A percentile compares a stretch with the other conserved stretches of the same genome.
These are phyloP conservation scores for Mrakia hoshinonis DNA, from an alignment of 768 basidiomycete species.

Conservation along the genomic window DNA sequence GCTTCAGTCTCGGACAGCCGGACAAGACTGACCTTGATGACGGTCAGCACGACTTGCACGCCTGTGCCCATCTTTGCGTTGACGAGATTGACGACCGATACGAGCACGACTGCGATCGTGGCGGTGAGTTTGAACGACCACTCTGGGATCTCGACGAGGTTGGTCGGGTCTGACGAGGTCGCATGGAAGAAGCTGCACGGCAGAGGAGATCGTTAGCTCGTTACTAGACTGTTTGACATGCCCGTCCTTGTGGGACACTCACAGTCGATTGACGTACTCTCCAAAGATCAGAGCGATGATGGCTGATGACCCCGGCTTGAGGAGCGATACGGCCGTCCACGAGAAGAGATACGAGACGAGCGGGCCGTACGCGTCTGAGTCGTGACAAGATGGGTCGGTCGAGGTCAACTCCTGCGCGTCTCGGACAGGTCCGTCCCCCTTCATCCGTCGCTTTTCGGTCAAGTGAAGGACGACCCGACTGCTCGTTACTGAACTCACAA, in stretches of 20 bases:
- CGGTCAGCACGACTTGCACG: conserved; percentile 77
- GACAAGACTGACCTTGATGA: conserved; percentile 56
- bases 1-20: not conserved
- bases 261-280: conserved; percentile 84
- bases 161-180: conserved; percentile 36
- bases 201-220: too few relatives aligned
- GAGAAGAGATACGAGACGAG: conserved; percentile 73
- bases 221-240: too few relatives aligned
- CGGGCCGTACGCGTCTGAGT: conserved; percentile 36
- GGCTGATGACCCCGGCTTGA: conserved; percentile 16
- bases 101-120: conserved; percentile 54
- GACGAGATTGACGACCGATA: conserved; percentile 69
- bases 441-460: not conserved
- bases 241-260: too few relatives aligned
- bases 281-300: conserved; percentile 24
- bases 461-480: not conserved
- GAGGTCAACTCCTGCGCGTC: not conserved
- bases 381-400: not conserved
- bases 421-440: too few relatives aligned
- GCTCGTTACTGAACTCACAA: not conserved
- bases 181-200: conserved; percentile 75
- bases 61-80: conserved; percentile 69
- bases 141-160: conserved; percentile 54
- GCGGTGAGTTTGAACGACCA: conserved; percentile 64
- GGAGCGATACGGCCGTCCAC: conserved; percentile 58